Evolutionary conservation across 2,329 filamentous ascomycete genomes (phyloP), one percentile per base, ranked within the genome.

Genomic region (Cladosporium sp.): DNA sequence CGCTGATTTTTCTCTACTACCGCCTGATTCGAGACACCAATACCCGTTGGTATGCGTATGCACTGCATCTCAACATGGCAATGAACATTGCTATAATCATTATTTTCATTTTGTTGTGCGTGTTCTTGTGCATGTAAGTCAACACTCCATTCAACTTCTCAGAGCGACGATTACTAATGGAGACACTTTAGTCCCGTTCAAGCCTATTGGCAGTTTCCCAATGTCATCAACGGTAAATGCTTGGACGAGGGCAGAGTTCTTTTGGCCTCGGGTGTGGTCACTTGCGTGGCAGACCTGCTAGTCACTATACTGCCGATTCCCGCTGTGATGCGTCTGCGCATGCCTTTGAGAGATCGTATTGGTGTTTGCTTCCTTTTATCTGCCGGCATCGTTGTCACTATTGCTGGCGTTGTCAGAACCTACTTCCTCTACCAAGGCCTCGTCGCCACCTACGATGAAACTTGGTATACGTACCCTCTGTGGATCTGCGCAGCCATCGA

Each of bases 401-500:
- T 68, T 42, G 70, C 71, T 5, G 72, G 71, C 2, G 56, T 68
- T 5, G 58, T 73, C 3, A 56, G 72, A 16, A 75, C 71, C 3
- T 74, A 67, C 63, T 73, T 58, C 55, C 71, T 73, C 41, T 73
- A 70, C 58, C 64, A 67, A 51, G 66, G 64, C 15, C 53, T 75
- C 6, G 62, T 73, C 5, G 58, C 54, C 3, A 69, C 64, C 42
- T 73, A 69, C 51, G 72, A 75, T 47, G 64, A 66, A 49, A 72
- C 70, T 3, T 75, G 72, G 72, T 70, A 65, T 43, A 62, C 69
- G 4, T 74, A 71, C 58, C 69, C 70, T 3, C 58, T 75, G 0
- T 75, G 72, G 70, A 73, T 75, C 15, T 66, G 66, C 32, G 71
- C 72, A 6, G 67, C 70, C 0, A 66, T 75, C 2, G 72, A 75